Evolutionary conservation across 495 filamentous ascomycete genomes (phyloP).

Genomic region (Penicillium samsonianum): DNA sequence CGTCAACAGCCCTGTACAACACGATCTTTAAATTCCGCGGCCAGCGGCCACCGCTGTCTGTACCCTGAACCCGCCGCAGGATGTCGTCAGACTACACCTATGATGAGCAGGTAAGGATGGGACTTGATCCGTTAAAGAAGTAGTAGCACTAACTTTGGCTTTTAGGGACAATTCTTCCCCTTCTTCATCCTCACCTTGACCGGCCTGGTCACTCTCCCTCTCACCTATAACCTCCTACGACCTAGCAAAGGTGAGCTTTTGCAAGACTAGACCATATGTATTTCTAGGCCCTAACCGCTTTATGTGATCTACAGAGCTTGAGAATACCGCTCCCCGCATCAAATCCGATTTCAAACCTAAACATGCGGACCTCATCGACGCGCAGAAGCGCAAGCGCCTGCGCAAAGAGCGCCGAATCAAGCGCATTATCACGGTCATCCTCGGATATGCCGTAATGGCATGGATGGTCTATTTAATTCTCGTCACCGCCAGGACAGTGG

Average conservation of each 20-base stretch:
- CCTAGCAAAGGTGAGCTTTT: slow-evolving; percentile 66
- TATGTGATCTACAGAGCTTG: slow-evolving; percentile 49
- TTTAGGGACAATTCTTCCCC: slow-evolving; percentile 94
- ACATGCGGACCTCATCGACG: slow-evolving; percentile 80
- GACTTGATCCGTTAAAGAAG: neutral
- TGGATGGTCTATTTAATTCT: slow-evolving; percentile 91
- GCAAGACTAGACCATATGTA: neutral
- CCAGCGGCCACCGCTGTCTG: slow-evolving; percentile 42
- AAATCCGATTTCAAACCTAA: slow-evolving; percentile 76
- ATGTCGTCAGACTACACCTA: slow-evolving; percentile 98
- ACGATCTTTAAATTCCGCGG: slow-evolving; percentile 35
- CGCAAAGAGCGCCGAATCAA: slow-evolving; percentile 88
- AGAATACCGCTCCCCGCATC: slow-evolving; percentile 68
- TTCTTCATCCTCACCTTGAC: slow-evolving; percentile 94
- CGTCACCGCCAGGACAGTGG: slow-evolving; percentile 67
- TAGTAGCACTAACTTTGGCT: slow-evolving; percentile 7
- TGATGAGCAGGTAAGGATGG: slow-evolving; percentile 73
- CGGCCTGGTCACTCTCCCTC: slow-evolving; percentile 82
- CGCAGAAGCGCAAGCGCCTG: slow-evolving; percentile 82
- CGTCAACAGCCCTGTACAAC: slow-evolving; percentile 18
- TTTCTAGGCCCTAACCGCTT: slow-evolving; percentile 2
- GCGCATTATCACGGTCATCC: slow-evolving; percentile 71
- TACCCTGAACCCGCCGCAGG: slow-evolving; percentile 46
- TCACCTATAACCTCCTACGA: slow-evolving; percentile 83
- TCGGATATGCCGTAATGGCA: slow-evolving; percentile 82